phyloP scores from a whole-genome alignment of 2,329 filamentous ascomycete genomes.

The Aureobasidium vineae region DNA sequence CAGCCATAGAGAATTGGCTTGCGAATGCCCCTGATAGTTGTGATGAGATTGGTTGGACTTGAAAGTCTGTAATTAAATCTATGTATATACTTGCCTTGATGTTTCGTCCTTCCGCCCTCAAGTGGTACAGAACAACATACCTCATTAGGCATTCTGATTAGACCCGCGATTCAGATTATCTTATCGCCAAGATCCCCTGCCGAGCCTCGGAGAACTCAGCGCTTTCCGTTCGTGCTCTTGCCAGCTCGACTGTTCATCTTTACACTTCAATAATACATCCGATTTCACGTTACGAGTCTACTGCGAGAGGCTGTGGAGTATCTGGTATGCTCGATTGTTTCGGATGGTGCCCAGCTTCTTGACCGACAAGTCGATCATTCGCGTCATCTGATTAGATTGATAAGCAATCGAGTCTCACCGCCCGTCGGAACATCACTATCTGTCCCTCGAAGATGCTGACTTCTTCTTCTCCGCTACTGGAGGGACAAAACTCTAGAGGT shows the following conservation, averaged over 20 bases:
- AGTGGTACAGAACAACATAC: neutral
- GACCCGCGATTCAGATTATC: constrained; percentile 1
- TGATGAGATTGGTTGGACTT: neutral
- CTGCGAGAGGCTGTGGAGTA: neutral
- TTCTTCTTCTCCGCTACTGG: constrained; percentile 14
- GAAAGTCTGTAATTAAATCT: neutral
- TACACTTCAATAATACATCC: neutral
- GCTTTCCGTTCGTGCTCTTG: neutral
- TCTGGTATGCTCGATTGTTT: neutral
- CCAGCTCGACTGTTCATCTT: neutral
- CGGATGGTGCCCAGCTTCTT: neutral
- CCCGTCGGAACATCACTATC: neutral
- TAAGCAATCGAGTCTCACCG: neutral
- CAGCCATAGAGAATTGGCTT: constrained; percentile 3
- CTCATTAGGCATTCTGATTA: neutral
- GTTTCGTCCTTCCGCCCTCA: neutral
- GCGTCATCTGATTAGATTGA: constrained; percentile 26
- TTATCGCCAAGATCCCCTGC: constrained; percentile 15
- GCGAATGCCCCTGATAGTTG: constrained; percentile 2
- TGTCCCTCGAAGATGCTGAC: neutral
- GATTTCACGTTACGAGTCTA: neutral
- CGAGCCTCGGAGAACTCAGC: constrained; percentile 18
- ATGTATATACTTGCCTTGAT: neutral
- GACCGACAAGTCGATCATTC: neutral
- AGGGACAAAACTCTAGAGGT: neutral